These are phyloP conservation scores for Colletotrichum lini DNA, from an alignment of 2,329 filamentous ascomycete species.

Conservation along the genomic window DNA sequence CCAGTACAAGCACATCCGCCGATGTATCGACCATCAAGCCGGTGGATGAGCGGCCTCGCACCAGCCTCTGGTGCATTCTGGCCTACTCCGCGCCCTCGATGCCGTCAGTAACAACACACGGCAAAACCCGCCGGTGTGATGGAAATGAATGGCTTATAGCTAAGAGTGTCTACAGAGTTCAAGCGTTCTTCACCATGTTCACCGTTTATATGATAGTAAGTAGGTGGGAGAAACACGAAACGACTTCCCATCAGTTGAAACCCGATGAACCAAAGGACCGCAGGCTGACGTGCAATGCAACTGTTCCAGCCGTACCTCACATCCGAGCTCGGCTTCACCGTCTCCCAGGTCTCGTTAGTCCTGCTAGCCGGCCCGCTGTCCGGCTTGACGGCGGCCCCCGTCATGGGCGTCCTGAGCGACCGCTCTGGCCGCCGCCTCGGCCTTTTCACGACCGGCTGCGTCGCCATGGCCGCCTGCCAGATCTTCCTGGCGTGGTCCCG, in stretches of 20 bases:
- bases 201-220: not conserved
- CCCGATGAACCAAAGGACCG: not conserved
- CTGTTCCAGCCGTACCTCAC: slow-evolving; percentile 4
- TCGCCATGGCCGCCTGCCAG: not conserved
- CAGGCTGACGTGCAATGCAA: not conserved
- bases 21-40: not conserved
- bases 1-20: not conserved
- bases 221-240: not conserved
- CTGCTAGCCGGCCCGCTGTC: slow-evolving; percentile 7
- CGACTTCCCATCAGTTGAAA: too few relatives aligned
- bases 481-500: not conserved
- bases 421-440: slow-evolving; percentile 3
- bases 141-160: not conserved
- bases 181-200: not conserved
- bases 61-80: not conserved
- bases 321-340: not conserved
- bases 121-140: not conserved
- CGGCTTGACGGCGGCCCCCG: not conserved
- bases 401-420: slow-evolving; percentile 11
- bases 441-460: not conserved
- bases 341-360: slow-evolving; percentile 8
- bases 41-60: not conserved
- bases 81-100: not conserved
- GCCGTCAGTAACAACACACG: not conserved
- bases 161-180: not conserved